phyloP scores from a whole-genome alignment of 345 rosid species.

The Camelina neglecta region DNA sequence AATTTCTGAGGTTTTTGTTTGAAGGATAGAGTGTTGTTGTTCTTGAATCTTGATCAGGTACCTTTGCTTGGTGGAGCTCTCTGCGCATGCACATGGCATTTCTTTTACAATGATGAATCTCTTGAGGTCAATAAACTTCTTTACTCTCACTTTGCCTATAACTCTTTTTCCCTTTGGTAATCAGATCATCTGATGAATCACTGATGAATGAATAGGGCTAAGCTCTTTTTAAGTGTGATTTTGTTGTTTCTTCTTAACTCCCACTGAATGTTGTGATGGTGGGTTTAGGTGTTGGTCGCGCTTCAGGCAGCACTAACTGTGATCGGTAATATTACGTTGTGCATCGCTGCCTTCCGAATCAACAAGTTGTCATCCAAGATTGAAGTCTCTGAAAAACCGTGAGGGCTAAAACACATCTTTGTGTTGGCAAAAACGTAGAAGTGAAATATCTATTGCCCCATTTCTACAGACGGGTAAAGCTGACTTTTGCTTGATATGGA shows the following conservation, averaged over 20 bases:
- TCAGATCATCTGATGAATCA: neutral
- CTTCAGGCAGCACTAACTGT: constrained; percentile 84
- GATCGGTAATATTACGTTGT: constrained; percentile 81
- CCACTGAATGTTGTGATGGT: neutral
- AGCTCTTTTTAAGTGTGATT: neutral
- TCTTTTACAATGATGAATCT: constrained; percentile 89
- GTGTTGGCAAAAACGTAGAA: constrained; percentile 13
- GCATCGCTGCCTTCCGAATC: constrained; percentile 83
- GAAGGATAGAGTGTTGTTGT: constrained; percentile 1
- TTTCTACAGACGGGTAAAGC: constrained; percentile 9
- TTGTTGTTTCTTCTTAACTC: neutral
- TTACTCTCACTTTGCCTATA: neutral
- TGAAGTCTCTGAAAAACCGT: constrained; percentile 51
- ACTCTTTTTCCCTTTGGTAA: neutral
- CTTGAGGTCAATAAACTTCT: constrained; percentile 68
- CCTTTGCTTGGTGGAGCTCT: constrained; percentile 98
- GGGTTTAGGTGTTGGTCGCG: constrained; percentile 72
- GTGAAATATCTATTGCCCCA: neutral
- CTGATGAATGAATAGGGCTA: neutral
- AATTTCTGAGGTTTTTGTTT: constrained; percentile 62
- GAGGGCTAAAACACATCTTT: constrained; percentile 21
- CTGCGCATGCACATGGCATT: constrained; percentile 97
- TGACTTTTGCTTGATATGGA: constrained; percentile 1
- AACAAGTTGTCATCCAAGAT: constrained; percentile 52
- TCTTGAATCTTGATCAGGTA: constrained; percentile 49